Conservation (phyloP, 768 basidiomycete genomes). For the Boletus eberwhitei region DNA sequence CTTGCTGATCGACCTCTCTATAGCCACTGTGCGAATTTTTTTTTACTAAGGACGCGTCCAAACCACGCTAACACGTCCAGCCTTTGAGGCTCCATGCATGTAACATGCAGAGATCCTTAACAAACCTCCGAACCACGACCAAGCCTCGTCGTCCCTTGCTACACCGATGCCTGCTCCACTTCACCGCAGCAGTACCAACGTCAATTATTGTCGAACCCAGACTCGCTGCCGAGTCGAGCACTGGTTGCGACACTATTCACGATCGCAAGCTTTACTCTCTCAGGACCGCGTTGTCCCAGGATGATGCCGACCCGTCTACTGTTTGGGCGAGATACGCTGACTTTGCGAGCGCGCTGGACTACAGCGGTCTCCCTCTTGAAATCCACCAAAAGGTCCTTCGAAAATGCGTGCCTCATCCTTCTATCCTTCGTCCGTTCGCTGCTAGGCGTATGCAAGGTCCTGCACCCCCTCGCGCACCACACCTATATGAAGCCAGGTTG, state of each 20-base stretch:
- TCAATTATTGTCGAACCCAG: conserved; percentile 2
- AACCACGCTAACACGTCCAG: not conserved
- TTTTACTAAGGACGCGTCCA: too few relatives aligned
- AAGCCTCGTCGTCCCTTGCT: conserved; percentile 6
- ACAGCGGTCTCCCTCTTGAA: conserved; percentile 54
- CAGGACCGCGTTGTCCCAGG: conserved; percentile 27
- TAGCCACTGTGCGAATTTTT: conserved; percentile 18
- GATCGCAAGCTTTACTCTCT: conserved; percentile 31
- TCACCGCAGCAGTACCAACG: conserved; percentile 10
- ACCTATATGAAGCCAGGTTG: conserved; percentile 65
- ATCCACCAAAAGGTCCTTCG: conserved; percentile 70
- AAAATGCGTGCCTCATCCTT: conserved; percentile 52
- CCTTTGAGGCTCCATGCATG: conserved; percentile 8
- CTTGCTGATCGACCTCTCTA: not conserved
- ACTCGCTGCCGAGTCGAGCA: conserved; percentile 2
- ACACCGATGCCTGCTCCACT: conserved; percentile 4
- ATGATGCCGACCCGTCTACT: conserved; percentile 40
- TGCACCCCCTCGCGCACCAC: conserved; percentile 37
- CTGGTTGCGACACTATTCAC: conserved; percentile 6
- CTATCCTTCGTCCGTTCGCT: conserved; percentile 43
- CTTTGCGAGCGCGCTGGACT: conserved; percentile 47
- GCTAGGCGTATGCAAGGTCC: conserved; percentile 40
- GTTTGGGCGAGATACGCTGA: conserved; percentile 67
- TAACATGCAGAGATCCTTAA: conserved; percentile 25
- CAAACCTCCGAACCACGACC: conserved; percentile 13